phyloP scores from a whole-genome alignment of 352 stramenopile genomes.

The Globisporangium orthogonon region DNA sequence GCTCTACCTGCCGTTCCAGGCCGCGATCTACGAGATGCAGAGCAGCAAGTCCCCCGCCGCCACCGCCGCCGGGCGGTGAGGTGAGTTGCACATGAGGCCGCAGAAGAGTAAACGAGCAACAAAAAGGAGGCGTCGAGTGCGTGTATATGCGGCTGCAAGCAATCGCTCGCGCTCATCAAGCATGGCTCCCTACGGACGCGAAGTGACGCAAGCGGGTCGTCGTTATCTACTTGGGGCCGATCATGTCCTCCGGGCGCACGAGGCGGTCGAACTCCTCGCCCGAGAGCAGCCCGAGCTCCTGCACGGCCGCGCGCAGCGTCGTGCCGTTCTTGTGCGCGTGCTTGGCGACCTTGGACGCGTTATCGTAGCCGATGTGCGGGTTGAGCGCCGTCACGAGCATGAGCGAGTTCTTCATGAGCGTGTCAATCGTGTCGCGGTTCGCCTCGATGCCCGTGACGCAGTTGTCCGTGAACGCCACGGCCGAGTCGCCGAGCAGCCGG shows the following conservation, averaged over 20 bases:
- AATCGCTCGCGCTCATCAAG: too few species aligned
- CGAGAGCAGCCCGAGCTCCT: conserved; percentile 89
- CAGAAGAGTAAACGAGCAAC: neutral
- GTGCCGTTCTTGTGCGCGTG: conserved; percentile 91
- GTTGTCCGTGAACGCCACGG: conserved; percentile 86
- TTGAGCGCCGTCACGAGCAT: conserved; percentile 97
- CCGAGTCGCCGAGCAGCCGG: conserved; percentile 86
- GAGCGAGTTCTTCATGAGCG: conserved; percentile 92
- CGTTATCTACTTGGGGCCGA: conserved; percentile 87
- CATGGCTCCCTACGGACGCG: too few species aligned
- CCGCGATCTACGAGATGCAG: conserved; percentile 53
- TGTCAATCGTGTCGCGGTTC: conserved; percentile 88
- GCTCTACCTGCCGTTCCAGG: conserved; percentile 47
- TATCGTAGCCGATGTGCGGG: conserved; percentile 97
- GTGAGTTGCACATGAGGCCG: neutral
- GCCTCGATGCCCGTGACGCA: conserved; percentile 91
- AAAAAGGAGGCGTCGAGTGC: too few species aligned
- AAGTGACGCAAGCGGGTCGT: neutral
- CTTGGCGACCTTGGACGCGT: conserved; percentile 95
- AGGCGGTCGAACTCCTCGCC: conserved; percentile 94
- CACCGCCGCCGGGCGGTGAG: neutral
- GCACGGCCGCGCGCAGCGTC: conserved; percentile 90
- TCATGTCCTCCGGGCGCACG: conserved; percentile 94
- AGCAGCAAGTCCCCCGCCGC: conserved; percentile 20
- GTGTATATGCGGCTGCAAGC: neutral